These are phyloP conservation scores for Nicotiana obtusifolia DNA, from an alignment of 257 asterid species.

Conservation along the genomic window DNA sequence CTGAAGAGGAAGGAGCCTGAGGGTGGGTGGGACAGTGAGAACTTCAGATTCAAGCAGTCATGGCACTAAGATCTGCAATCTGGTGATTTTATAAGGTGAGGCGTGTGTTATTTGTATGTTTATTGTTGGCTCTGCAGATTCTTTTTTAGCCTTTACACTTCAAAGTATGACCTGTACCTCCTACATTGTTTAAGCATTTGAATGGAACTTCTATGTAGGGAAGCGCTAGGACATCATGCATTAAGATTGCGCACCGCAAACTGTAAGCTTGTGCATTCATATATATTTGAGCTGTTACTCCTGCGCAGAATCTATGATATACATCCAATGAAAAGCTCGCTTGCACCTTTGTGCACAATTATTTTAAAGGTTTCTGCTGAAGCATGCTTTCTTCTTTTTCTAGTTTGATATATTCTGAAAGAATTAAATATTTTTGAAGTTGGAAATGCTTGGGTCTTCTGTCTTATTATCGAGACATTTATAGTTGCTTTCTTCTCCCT, in stretches of 20 bases:
- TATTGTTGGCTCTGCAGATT: neutral
- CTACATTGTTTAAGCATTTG: neutral
- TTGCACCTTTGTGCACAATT: neutral
- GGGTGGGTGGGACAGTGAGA: slow-evolving; percentile 65
- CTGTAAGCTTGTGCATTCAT: slow-evolving; percentile 2
- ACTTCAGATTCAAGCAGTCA: slow-evolving; percentile 65
- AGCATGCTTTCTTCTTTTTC: neutral
- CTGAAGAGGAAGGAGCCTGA: slow-evolving; percentile 80
- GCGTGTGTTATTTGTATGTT: slow-evolving; percentile 19
- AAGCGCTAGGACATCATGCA: slow-evolving; percentile 3
- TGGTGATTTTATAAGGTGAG: slow-evolving; percentile 6
- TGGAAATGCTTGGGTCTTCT: neutral
- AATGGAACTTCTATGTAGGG: slow-evolving; percentile 1
- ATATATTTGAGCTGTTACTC: neutral
- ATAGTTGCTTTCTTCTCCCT: neutral
- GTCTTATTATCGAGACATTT: neutral
- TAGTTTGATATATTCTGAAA: neutral
- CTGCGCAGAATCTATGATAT: neutral
- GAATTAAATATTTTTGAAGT: neutral
- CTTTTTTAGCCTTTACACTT: neutral
- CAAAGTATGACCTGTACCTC: neutral
- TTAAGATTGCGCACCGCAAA: neutral
- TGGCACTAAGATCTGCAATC: slow-evolving; percentile 43
- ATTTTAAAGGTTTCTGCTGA: neutral
- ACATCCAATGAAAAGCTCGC: neutral